Evolutionary conservation across 768 basidiomycete species (phyloP).

Genomic region (Glaciozyma martinii): DNA sequence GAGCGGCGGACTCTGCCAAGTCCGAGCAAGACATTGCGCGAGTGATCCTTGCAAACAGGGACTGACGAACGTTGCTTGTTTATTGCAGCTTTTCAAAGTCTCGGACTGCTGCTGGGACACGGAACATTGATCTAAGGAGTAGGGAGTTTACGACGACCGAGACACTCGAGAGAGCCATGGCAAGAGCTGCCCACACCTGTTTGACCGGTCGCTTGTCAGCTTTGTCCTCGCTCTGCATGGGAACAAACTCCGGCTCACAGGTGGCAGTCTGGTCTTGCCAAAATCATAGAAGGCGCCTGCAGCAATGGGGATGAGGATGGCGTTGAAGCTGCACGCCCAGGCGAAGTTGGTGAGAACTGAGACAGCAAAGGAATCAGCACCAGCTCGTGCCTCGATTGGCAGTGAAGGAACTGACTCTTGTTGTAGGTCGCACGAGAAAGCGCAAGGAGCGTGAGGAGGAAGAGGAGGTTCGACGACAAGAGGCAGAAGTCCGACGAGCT

Average conservation of each 20-base stretch:
- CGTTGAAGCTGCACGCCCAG: conserved; percentile 22
- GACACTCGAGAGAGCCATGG: conserved; percentile 22
- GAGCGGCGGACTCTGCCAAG: too few relatives aligned
- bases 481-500: conserved; percentile 73
- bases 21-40: too few relatives aligned
- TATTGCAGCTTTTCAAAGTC: background rate
- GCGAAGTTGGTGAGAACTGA: conserved; percentile 18
- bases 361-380: conserved; percentile 16
- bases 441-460: conserved; percentile 54
- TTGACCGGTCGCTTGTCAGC: too few relatives aligned
- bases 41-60: too few relatives aligned
- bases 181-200: conserved; percentile 17
- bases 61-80: too few relatives aligned
- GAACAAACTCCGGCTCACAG: background rate
- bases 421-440: conserved; percentile 48
- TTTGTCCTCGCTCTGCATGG: too few relatives aligned
- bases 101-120: background rate
- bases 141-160: conserved; percentile 20
- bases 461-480: conserved; percentile 49
- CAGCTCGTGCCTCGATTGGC: background rate
- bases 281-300: conserved; percentile 23
- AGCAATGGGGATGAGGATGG: conserved; percentile 19
- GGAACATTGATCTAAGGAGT: conserved; percentile 13
- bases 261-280: conserved; percentile 16
- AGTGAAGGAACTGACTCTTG: background rate